Evolutionary conservation across 1,284 basidiomycete species (phyloP).

Genomic region (Ustilago shanxiensis): DNA sequence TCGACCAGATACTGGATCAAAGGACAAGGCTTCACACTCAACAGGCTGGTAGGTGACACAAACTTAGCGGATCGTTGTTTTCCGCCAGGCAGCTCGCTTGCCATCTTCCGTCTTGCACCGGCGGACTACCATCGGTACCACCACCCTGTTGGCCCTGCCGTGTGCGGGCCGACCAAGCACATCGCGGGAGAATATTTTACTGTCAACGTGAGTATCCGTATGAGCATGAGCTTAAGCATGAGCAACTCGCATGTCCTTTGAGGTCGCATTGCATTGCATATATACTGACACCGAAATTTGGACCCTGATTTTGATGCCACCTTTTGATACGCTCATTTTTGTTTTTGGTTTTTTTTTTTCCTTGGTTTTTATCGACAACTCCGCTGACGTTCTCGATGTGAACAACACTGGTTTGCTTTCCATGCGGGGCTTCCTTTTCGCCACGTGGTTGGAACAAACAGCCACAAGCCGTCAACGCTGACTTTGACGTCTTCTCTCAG

Average conservation of each 20-base stretch:
- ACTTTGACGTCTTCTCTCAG: constrained; percentile 64
- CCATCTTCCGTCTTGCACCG: constrained; percentile 83
- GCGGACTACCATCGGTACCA: constrained; percentile 96
- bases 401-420: too few species aligned
- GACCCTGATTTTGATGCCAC: not conserved
- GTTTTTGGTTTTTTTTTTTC: not conserved
- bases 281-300: not conserved
- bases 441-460: constrained; percentile 12
- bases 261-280: not conserved
- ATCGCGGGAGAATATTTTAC: constrained; percentile 70
- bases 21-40: constrained; percentile 89
- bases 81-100: constrained; percentile 71
- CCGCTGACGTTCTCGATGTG: not conserved
- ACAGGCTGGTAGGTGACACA: constrained; percentile 78
- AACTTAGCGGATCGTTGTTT: constrained; percentile 71
- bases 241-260: not conserved
- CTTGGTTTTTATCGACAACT: not conserved
- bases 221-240: not conserved
- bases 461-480: constrained; percentile 62
- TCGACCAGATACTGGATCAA: constrained; percentile 97
- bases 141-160: constrained; percentile 83
- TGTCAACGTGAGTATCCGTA: constrained; percentile 75
- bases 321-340: constrained; percentile 2
- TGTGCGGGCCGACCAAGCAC: constrained; percentile 73
- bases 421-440: too few species aligned